Evolutionary conservation across 768 basidiomycete species (phyloP).

Genomic region (Mycena polygramma): DNA sequence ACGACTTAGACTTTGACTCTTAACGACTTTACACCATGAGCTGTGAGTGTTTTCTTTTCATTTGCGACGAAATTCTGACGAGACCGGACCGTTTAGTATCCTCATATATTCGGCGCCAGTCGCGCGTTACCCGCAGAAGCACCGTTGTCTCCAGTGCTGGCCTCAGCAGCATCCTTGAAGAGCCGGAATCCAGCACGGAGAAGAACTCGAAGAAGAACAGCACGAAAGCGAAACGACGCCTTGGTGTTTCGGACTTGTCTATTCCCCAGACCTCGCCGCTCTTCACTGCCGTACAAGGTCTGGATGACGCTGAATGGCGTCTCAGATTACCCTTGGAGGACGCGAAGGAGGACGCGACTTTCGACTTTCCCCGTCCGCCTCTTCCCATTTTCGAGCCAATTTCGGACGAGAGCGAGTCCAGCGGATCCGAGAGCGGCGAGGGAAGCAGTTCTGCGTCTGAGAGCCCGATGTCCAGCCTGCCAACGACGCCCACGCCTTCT

Average conservation of each 20-base stretch:
- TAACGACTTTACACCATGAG: neutral
- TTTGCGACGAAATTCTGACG: neutral
- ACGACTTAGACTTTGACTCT: neutral
- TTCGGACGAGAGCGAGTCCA: constrained; percentile 1
- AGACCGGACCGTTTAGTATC: neutral
- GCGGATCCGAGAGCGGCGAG: neutral
- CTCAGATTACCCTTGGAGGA: neutral
- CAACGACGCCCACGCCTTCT: constrained; percentile 2
- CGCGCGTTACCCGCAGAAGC: constrained; percentile 23
- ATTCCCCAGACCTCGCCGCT: constrained; percentile 21
- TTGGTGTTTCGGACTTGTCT: constrained; percentile 31
- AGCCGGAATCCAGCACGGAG: neutral
- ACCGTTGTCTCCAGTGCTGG: constrained; percentile 1
- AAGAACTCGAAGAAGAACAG: constrained; percentile 13
- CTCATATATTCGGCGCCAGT: constrained; percentile 31
- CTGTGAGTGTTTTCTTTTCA: neutral
- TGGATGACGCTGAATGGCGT: neutral
- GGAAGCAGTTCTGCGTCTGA: constrained; percentile 1
- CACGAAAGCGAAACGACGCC: constrained; percentile 34
- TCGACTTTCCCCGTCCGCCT: neutral
- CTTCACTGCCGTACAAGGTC: constrained; percentile 15
- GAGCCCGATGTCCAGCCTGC: neutral
- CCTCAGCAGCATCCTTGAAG: constrained; percentile 16
- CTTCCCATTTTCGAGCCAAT: neutral
- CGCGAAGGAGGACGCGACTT: neutral